Base-by-base conservation (phyloP, 192 early-diverging fungal species). In the Backusella circina region DNA sequence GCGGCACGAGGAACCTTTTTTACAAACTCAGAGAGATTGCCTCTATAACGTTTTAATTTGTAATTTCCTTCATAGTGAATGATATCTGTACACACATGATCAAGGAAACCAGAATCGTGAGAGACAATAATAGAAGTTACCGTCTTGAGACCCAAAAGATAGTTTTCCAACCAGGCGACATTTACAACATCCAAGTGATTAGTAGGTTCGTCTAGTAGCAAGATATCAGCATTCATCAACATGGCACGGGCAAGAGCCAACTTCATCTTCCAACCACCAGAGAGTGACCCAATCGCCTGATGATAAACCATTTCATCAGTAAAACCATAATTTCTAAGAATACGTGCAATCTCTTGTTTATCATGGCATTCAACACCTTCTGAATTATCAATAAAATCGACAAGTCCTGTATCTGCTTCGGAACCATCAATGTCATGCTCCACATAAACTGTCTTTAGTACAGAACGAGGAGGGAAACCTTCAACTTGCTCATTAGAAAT, bases 221-320 rank as follows among this genome's bases (percentile, higher is more conserved):
- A 81, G 66, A 95, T 92, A 84, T 95, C 94, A 80, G 93, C 91
- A 79, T 93, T 93, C 84, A 88, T 84, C 79, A 95, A 84, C 89
- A 95, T 91, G 65, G 94, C 93, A 85, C 92, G 90, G 23, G 93
- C 93, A 76, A 95, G 86, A 82, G 89, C 92, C 66, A 94, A 83
- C 86, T 93, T 94, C 94, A 95, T 95, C 83, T 93, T 92, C 94
- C 94, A 95, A 77, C 94, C 94, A 84, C 94, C 94, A 74, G 90
- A 92, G 21, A 95, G 89, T 32, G 88, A 85, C 44, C 90, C 91
- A 81, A 95, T 90, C 70, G 89, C 77, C 35, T 65, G 51, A 73
- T 90, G 84, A 44, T 83, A 81, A 74, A 90, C 85, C 83, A 84
- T 84, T 70, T 86, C 84, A 65, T 90, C 91, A 68, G 85, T 82